These are phyloP conservation scores for Ganoderma meredithae DNA, from an alignment of 1,284 basidiomycete species.

Conservation along the genomic window DNA sequence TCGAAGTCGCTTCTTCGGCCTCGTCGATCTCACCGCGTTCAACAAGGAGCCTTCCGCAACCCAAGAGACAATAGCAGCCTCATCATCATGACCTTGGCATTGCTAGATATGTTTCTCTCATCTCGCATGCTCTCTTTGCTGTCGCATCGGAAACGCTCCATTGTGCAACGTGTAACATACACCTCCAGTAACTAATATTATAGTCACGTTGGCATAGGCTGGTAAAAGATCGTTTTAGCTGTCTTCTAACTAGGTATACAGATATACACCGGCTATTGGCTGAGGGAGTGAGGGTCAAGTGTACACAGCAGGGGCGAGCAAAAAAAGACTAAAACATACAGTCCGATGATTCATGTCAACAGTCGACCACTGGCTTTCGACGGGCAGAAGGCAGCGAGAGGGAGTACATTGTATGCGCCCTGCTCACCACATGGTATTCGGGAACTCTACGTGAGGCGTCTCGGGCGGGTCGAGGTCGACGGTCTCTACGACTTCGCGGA, in stretches of 20 bases:
- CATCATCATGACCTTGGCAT: conserved; percentile 10
- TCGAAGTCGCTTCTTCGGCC: conserved; percentile 79
- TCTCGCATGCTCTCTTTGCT: background rate
- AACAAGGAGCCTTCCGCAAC: conserved; percentile 20
- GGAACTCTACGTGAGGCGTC: conserved; percentile 32
- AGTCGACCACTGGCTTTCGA: background rate
- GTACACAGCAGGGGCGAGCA: conserved; percentile 15
- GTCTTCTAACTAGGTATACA: conserved; percentile 20
- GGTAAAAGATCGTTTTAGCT: conserved; percentile 7
- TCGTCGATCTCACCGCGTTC: conserved; percentile 61
- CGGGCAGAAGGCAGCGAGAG: background rate
- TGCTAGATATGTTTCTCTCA: background rate
- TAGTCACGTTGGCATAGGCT: conserved; percentile 18
- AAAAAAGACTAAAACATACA: conserved; percentile 6
- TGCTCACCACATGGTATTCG: conserved; percentile 29
- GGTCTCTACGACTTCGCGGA: conserved; percentile 37
- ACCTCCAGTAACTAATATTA: conserved; percentile 22
- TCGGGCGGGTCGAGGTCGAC: conserved; percentile 41
- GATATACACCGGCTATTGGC: conserved; percentile 7
- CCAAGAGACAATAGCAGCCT: conserved; percentile 13
- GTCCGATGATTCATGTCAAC: background rate
- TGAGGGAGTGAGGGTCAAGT: background rate
- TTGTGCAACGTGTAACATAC: conserved; percentile 25
- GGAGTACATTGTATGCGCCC: background rate
- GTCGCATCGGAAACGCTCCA: conserved; percentile 3